Conservation (phyloP, 2,329 filamentous ascomycete genomes). For the Colletotrichum higginsianum region DNA sequence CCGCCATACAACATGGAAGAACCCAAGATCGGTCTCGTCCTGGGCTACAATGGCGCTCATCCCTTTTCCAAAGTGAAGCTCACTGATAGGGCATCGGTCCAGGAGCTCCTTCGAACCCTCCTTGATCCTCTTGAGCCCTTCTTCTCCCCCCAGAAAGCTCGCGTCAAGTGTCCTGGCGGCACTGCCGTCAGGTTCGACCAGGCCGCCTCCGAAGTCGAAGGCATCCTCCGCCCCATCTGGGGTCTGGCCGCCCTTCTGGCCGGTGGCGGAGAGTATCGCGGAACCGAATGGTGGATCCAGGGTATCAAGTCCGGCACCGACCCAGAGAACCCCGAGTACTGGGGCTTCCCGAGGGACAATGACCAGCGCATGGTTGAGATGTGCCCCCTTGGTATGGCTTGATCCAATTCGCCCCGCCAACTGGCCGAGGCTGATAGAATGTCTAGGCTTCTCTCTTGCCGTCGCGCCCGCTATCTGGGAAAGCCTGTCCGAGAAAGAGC, state of each 20-base stretch:
- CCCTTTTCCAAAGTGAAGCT: slow-evolving; percentile 69
- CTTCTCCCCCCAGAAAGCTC: slow-evolving; percentile 76
- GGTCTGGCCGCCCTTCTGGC: slow-evolving; percentile 79
- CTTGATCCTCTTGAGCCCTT: slow-evolving; percentile 80
- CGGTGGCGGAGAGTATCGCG: slow-evolving; percentile 75
- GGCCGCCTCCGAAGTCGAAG: slow-evolving; percentile 82
- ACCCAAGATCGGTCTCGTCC: slow-evolving; percentile 48
- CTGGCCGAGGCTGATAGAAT: background rate
- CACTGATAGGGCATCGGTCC: slow-evolving; percentile 68
- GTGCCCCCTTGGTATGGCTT: slow-evolving; percentile 75
- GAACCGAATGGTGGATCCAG: slow-evolving; percentile 76
- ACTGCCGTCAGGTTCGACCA: slow-evolving; percentile 85
- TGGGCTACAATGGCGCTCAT: slow-evolving; percentile 69
- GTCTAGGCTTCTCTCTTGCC: slow-evolving; percentile 75
- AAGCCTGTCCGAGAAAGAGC: slow-evolving; percentile 73
- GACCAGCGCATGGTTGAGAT: slow-evolving; percentile 91
- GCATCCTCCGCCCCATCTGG: slow-evolving; percentile 83
- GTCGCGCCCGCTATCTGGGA: slow-evolving; percentile 79
- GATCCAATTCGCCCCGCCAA: background rate
- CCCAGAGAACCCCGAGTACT: slow-evolving; percentile 79
- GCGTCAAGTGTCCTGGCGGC: slow-evolving; percentile 77
- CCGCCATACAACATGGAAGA: slow-evolving; percentile 27
- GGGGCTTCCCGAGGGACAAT: slow-evolving; percentile 82
- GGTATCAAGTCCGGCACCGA: slow-evolving; percentile 81
- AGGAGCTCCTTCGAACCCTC: slow-evolving; percentile 72